Evolutionary conservation across 441 rosid species (phyloP).

Genomic region (Melastoma candidum): DNA sequence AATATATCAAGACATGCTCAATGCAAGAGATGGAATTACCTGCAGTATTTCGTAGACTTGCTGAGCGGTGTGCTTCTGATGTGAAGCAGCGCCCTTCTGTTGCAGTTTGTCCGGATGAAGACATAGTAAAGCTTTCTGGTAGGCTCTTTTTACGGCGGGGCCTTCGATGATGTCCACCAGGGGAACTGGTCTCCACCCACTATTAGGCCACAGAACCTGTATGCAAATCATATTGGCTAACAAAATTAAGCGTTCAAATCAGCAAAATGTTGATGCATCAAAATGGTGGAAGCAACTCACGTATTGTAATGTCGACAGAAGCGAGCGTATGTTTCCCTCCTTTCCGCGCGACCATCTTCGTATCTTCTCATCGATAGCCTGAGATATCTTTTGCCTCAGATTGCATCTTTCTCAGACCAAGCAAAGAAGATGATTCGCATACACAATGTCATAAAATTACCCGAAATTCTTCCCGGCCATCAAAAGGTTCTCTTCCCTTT

Average conservation of each 20-base stretch:
- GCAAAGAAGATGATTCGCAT: conserved; percentile 6
- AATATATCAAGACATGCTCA: not conserved
- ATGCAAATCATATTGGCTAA: conserved; percentile 1
- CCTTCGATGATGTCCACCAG: conserved; percentile 86
- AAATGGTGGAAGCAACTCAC: conserved; percentile 34
- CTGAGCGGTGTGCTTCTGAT: conserved; percentile 71
- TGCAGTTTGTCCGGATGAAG: conserved; percentile 96
- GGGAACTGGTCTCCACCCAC: conserved; percentile 90
- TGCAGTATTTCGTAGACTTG: conserved; percentile 74
- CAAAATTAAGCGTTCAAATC: too few relatives aligned
- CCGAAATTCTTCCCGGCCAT: conserved; percentile 34
- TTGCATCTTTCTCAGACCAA: conserved; percentile 4
- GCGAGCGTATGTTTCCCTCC: conserved; percentile 84
- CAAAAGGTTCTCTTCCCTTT: conserved; percentile 22
- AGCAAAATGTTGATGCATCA: not conserved
- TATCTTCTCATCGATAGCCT: conserved; percentile 61
- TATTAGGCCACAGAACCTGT: conserved; percentile 89
- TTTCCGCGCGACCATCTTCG: conserved; percentile 77
- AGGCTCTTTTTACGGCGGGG: conserved; percentile 74
- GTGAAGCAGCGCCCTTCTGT: conserved; percentile 68
- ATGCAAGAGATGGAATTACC: conserved; percentile 29
- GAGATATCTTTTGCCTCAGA: conserved; percentile 11
- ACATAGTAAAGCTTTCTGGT: conserved; percentile 82
- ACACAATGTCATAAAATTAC: conserved; percentile 25
- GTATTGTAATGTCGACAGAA: conserved; percentile 80